Evolutionary conservation across 2,329 filamentous ascomycete genomes (phyloP).

Genomic region (Fusarium phyllophilum): DNA sequence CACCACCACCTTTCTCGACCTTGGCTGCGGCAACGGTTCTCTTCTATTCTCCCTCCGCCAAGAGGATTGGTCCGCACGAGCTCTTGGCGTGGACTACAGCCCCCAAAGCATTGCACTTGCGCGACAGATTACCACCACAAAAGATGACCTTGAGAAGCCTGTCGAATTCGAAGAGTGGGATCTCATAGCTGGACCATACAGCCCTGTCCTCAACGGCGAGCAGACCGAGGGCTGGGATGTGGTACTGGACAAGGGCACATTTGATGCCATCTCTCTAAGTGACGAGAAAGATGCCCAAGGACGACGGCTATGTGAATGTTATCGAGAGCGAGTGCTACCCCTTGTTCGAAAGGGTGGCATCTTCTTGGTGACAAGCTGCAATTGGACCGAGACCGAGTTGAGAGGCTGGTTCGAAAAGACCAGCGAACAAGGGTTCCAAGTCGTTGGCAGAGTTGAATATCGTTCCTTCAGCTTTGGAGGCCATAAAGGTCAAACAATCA

Average conservation of each 20-base stretch:
- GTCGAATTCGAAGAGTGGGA: slow-evolving; percentile 70
- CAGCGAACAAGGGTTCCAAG: slow-evolving; percentile 59
- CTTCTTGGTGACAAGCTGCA: slow-evolving; percentile 92
- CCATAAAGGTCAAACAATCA: slow-evolving; percentile 87
- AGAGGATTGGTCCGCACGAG: slow-evolving; percentile 69
- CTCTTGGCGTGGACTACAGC: slow-evolving; percentile 93
- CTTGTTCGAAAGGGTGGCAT: slow-evolving; percentile 78
- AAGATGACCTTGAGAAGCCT: slow-evolving; percentile 27
- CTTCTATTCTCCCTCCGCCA: slow-evolving; percentile 84
- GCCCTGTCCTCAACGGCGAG: slow-evolving; percentile 46
- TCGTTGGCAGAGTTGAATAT: slow-evolving; percentile 79
- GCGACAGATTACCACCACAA: slow-evolving; percentile 63
- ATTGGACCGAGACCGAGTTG: slow-evolving; percentile 95
- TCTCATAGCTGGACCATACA: slow-evolving; percentile 60
- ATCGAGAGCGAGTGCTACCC: slow-evolving; percentile 73
- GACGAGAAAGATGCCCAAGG: slow-evolving; percentile 63
- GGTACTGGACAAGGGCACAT: slow-evolving; percentile 97
- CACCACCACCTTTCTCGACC: slow-evolving; percentile 76
- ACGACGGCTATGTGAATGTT: slow-evolving; percentile 76
- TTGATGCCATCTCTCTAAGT: slow-evolving; percentile 90
- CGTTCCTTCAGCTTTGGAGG: slow-evolving; percentile 91
- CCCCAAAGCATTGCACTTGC: slow-evolving; percentile 79
- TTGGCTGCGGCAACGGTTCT: slow-evolving; percentile 94
- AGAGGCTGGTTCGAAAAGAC: slow-evolving; percentile 75
- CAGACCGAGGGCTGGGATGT: slow-evolving; percentile 77